Conservation (phyloP, 345 rosid genomes). For the Physaria fendleri region DNA sequence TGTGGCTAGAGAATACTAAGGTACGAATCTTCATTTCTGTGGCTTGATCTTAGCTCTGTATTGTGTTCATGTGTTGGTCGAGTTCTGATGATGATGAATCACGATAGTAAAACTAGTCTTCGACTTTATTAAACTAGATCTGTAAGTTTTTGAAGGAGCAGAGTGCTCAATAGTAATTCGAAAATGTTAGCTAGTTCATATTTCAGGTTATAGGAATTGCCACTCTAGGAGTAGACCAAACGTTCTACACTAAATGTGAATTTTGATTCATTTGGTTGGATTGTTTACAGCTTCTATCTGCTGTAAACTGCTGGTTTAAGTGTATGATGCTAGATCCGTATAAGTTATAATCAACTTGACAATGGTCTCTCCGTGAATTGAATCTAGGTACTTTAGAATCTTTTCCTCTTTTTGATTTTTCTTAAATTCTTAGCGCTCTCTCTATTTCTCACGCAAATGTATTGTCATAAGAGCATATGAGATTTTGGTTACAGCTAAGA, state of each 20-base stretch:
- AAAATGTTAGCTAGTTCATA: not conserved
- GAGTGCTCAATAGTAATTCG: not conserved
- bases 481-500: conserved; percentile 6
- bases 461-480: conserved; percentile 12
- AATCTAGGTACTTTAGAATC: conserved; percentile 61
- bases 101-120: too few relatives aligned
- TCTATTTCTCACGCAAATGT: conserved; percentile 16
- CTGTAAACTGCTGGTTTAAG: conserved; percentile 98
- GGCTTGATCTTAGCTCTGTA: not conserved
- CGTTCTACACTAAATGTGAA: not conserved
- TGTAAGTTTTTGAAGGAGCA: not conserved
- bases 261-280: not conserved
- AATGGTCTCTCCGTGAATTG: conserved; percentile 88
- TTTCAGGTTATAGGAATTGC: not conserved
- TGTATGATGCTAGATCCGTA: conserved; percentile 90
- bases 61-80: conserved; percentile 9
- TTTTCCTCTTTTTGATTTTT: not conserved
- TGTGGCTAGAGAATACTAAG: conserved; percentile 95
- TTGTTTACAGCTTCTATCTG: conserved; percentile 74
- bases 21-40: conserved; percentile 34
- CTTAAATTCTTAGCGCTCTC: conserved; percentile 8
- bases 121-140: too few relatives aligned
- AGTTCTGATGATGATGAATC: conserved; percentile 1
- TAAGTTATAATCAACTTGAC: conserved; percentile 92
- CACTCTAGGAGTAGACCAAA: not conserved